Conservation (phyloP, 1,284 basidiomycete genomes). For the Caloboletus firmus region DNA sequence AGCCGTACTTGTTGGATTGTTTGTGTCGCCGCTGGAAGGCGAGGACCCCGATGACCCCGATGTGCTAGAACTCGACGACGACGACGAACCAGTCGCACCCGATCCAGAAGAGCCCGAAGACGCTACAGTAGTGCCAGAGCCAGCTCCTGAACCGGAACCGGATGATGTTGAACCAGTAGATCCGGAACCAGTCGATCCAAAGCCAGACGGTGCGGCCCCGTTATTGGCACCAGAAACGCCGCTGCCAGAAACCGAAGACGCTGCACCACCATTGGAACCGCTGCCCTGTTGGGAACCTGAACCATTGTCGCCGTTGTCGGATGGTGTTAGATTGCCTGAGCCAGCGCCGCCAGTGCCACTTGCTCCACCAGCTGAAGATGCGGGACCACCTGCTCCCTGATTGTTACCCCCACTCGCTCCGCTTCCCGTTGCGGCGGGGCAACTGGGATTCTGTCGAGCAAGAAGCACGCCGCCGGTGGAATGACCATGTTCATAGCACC, state of each 20-base stretch:
- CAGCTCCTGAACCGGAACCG: background rate
- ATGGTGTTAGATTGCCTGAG: background rate
- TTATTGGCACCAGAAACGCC: constrained; percentile 2
- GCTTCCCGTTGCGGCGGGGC: constrained; percentile 9
- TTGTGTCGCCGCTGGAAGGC: background rate
- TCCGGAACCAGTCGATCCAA: background rate
- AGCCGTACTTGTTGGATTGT: background rate
- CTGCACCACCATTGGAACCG: constrained; percentile 2
- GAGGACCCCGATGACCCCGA: background rate
- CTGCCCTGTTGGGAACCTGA: background rate
- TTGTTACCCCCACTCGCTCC: background rate
- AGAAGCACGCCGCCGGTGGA: constrained; percentile 15
- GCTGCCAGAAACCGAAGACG: constrained; percentile 6
- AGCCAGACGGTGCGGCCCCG: background rate
- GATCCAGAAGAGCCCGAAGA: constrained; percentile 1
- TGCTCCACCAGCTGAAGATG: background rate
- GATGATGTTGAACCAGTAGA: constrained; percentile 3
- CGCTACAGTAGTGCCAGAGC: background rate
- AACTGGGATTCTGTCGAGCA: constrained; percentile 28
- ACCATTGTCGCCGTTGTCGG: background rate
- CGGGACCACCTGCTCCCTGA: background rate
- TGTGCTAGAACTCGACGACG: background rate
- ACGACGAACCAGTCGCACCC: background rate
- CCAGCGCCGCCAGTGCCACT: background rate
- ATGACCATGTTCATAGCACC: constrained; percentile 27